These are phyloP conservation scores for Phytopythium montanum DNA, from an alignment of 352 stramenopile genomes.

Conservation along the genomic window DNA sequence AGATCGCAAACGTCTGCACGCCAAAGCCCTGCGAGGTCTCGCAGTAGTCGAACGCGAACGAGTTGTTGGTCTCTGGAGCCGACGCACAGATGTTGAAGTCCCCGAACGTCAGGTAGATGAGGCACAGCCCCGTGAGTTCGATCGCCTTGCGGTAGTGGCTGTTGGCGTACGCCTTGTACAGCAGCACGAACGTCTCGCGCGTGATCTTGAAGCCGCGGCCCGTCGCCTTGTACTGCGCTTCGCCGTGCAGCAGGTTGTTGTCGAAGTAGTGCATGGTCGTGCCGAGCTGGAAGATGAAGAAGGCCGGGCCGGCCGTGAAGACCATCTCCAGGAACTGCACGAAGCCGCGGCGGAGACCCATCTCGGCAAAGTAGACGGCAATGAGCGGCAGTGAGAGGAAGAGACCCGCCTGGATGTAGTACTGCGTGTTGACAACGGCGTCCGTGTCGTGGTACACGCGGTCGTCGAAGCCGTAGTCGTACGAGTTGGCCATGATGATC, in stretches of 20 bases:
- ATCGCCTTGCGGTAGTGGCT: slow-evolving; percentile 80
- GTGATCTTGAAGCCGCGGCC: slow-evolving; percentile 85
- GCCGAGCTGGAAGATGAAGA: slow-evolving; percentile 81
- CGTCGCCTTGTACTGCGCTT: slow-evolving; percentile 79
- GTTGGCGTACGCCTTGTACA: slow-evolving; percentile 76
- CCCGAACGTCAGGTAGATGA: slow-evolving; percentile 76
- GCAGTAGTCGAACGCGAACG: slow-evolving; percentile 57
- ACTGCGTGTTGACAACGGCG: slow-evolving; percentile 79
- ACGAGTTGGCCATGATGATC: slow-evolving; percentile 63
- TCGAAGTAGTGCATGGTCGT: slow-evolving; percentile 88
- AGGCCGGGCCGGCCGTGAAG: slow-evolving; percentile 62
- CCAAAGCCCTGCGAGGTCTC: slow-evolving; percentile 71
- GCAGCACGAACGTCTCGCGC: slow-evolving; percentile 72
- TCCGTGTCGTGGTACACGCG: slow-evolving; percentile 62
- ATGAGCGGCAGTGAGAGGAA: slow-evolving; percentile 80
- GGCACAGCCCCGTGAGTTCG: slow-evolving; percentile 65
- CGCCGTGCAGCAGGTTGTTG: slow-evolving; percentile 77
- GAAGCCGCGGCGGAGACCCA: slow-evolving; percentile 63
- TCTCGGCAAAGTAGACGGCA: slow-evolving; percentile 77
- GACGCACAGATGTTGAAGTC: slow-evolving; percentile 58
- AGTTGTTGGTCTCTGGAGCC: slow-evolving; percentile 33
- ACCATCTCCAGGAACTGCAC: slow-evolving; percentile 77
- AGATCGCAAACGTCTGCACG: slow-evolving; percentile 81
- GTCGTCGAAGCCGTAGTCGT: slow-evolving; percentile 42
- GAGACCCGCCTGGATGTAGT: slow-evolving; percentile 78